Conservation (phyloP, 1,284 basidiomycete genomes). For the Papiliotrema flavescens region DNA sequence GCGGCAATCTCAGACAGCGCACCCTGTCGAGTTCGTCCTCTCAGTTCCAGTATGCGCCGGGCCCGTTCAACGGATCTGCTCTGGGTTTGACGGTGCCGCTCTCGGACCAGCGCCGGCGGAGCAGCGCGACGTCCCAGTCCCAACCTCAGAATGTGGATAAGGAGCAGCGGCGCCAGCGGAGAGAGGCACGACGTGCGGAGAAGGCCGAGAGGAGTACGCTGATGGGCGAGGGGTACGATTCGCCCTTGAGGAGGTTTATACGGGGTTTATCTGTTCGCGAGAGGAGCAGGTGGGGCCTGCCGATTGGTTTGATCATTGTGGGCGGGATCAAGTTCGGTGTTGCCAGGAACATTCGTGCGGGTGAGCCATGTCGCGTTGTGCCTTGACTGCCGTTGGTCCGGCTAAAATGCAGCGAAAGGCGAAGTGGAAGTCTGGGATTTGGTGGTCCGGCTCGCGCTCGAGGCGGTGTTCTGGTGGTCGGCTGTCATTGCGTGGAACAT, state of each 20-base stretch:
- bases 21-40: neutral
- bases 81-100: neutral
- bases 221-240: neutral
- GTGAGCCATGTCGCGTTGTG: neutral
- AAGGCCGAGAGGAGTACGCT: neutral
- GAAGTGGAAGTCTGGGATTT: conserved; percentile 2
- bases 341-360: neutral
- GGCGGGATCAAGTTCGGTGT: neutral
- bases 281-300: neutral
- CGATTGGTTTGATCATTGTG: neutral
- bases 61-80: too few relatives aligned
- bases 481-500: conserved; percentile 55
- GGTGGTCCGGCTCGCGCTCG: conserved; percentile 53
- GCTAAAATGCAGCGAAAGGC: neutral
- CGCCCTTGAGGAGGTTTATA: neutral
- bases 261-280: neutral
- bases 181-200: neutral
- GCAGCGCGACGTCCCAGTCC: neutral
- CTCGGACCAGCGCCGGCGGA: neutral
- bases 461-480: conserved; percentile 70
- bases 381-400: neutral
- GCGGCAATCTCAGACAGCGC: too few relatives aligned
- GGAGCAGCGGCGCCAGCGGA: too few relatives aligned
- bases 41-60: too few relatives aligned
- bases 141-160: neutral